Base-by-base conservation (phyloP, 1,139 yeast species). In the Wickerhamiella infanticola region DNA sequence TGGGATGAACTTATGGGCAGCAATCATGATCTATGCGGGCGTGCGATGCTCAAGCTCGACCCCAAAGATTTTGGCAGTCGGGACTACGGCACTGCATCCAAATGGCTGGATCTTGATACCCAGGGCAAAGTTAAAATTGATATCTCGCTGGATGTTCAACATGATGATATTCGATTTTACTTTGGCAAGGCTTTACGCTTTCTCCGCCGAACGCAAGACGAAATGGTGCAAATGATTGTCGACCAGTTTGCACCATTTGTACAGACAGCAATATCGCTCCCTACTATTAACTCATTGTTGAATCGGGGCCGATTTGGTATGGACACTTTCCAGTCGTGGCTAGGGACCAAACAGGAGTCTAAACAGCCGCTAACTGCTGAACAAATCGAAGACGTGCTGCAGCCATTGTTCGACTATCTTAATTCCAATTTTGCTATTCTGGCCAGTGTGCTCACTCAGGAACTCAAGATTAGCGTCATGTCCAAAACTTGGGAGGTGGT, bases 161-260 rank as follows among this genome's bases (percentile, higher is more conserved):
- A 80, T 39, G 74, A 73, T 37, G 94, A 84, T 62, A 82, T 90
- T 1, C 68, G 81, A 23, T 85, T 82, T 58, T 80, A 79, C 39
- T 73, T 84, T 67, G 94, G 94, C 2, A 72, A 81, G 53, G 79
- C 88, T 0, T 76, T 80, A 56, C 67, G 94, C 55, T 69, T 79
- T 0, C 63, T 85, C 40, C 65, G 68, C 40, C 68, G 88, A 51
- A 69, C 78, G 2, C 77, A 77, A 61, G 78, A 77, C 47, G 74
- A 81, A 51, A 74, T 80, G 57, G 70, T 79, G 47, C 75, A 79
- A 47, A 63, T 76, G 48, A 75, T 84, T 52, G 88, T 81, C 5
- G 80, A 73, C 46, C 52, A 54, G 48, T 71, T 73, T 47, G 61
- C 72, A 0, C 62, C 68, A 1, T 70, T 66, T 51, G 72, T 75